Percentiles rank a stretch among this genome's conserved stretches.
Conservation (phyloP, 2,329 filamentous ascomycete species). For the Arthrocladium fulminans region DNA sequence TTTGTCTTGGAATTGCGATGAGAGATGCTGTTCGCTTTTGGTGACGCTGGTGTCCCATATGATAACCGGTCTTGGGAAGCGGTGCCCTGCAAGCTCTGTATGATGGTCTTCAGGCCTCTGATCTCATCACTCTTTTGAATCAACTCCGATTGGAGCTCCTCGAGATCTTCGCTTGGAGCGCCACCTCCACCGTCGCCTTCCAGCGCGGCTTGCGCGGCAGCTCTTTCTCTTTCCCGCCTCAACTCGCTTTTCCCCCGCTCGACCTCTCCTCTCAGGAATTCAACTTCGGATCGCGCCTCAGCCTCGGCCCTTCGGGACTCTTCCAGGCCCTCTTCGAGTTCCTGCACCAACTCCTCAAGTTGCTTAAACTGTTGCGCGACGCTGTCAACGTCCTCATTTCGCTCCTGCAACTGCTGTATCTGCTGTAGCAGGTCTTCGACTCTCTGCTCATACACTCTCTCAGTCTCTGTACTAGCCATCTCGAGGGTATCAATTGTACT, state of each 20-base stretch:
- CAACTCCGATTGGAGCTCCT: slow-evolving; percentile 36
- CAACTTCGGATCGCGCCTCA: slow-evolving; percentile 89
- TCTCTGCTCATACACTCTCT: slow-evolving; percentile 75
- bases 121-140: slow-evolving; percentile 97
- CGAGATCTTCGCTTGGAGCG: slow-evolving; percentile 16
- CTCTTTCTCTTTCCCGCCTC: slow-evolving; percentile 77
- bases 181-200: slow-evolving; percentile 24
- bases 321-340: slow-evolving; percentile 92
- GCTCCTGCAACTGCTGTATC: slow-evolving; percentile 68
- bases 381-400: slow-evolving; percentile 76
- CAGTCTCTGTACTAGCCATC: slow-evolving; percentile 85
- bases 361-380: slow-evolving; percentile 89
- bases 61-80: slow-evolving; percentile 23
- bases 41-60: slow-evolving; percentile 7
- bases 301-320: slow-evolving; percentile 90
- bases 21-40: slow-evolving; percentile 16
- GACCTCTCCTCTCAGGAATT: slow-evolving; percentile 89
- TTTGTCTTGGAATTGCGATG: slow-evolving; percentile 21
- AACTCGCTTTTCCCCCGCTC: slow-evolving; percentile 84
- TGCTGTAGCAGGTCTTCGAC: slow-evolving; percentile 61
- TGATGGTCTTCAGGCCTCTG: slow-evolving; percentile 91
- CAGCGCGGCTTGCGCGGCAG: slow-evolving; percentile 40
- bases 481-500: slow-evolving; percentile 96
- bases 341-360: slow-evolving; percentile 89
- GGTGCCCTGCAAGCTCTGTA: slow-evolving; percentile 64